Conservation (phyloP, 176 grass and related monocot genomes). For the Melocanna baccifera region DNA sequence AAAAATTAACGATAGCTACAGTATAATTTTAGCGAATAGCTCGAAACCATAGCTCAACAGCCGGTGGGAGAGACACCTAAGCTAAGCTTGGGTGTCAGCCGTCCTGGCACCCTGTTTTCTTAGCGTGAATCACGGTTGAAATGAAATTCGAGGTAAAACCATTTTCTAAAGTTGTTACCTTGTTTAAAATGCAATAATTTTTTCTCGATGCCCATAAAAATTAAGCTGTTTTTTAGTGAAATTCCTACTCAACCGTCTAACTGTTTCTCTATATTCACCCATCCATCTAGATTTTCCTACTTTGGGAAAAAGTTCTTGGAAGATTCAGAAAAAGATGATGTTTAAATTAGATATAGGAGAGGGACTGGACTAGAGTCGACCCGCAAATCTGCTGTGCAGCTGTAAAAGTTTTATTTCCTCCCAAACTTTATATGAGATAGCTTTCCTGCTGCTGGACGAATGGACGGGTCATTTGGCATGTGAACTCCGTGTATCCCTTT, state of each 20-base stretch:
- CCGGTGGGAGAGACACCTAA: no score
- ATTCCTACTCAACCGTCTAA: not conserved
- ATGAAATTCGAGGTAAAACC: not conserved
- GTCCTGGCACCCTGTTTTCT: not conserved
- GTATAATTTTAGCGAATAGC: no score
- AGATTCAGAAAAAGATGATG: not conserved
- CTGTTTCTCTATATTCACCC: not conserved
- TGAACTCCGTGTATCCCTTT: not conserved
- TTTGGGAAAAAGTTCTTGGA: not conserved
- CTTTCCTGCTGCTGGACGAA: not conserved
- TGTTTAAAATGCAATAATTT: no score
- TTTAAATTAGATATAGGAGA: not conserved
- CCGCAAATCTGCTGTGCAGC: not conserved
- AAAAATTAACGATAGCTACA: no score
- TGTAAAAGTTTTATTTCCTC: not conserved
- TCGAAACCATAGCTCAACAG: no score
- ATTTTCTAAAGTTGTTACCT: not conserved
- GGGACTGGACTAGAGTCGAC: not conserved
- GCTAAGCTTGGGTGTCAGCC: not conserved
- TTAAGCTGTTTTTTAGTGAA: no score
- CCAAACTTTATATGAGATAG: not conserved
- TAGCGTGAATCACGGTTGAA: not conserved
- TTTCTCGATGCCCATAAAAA: no score
- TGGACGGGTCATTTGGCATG: not conserved
- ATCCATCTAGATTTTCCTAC: not conserved